Conservation (phyloP, 345 rosid genomes). For the Populus pruinosa region DNA sequence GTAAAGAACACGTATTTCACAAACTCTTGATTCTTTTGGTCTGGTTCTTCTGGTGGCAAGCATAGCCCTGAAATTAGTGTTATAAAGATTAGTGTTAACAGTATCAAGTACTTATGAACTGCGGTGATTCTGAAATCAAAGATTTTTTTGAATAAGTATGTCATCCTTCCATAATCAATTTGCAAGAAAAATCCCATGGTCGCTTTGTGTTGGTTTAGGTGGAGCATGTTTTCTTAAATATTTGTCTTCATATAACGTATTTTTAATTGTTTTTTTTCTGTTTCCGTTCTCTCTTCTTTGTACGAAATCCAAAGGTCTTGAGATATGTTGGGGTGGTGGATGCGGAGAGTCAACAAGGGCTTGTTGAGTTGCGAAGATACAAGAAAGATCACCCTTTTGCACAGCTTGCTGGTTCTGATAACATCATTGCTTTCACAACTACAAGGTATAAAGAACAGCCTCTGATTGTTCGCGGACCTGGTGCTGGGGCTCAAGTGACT, state of each 20-base stretch:
- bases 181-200: neutral
- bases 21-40: neutral
- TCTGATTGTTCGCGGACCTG: conserved; percentile 91
- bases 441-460: conserved; percentile 87
- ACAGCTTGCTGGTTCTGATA: conserved; percentile 85
- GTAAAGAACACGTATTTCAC: neutral
- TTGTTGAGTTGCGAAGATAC: conserved; percentile 73
- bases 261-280: neutral
- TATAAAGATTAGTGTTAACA: neutral
- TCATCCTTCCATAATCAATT: neutral
- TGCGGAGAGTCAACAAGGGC: conserved; percentile 53
- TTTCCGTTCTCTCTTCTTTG: neutral
- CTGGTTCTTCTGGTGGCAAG: neutral
- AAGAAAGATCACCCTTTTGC: conserved; percentile 83
- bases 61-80: neutral
- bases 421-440: conserved; percentile 95
- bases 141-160: neutral
- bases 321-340: conserved; percentile 95
- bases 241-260: neutral
- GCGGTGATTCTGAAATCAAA: neutral
- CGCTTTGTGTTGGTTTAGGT: neutral
- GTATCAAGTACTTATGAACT: neutral
- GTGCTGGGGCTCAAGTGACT: conserved; percentile 98
- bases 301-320: conserved; percentile 50
- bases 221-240: neutral